phyloP scores from a whole-genome alignment of 768 basidiomycete genomes.

The Boletus bicolor region DNA sequence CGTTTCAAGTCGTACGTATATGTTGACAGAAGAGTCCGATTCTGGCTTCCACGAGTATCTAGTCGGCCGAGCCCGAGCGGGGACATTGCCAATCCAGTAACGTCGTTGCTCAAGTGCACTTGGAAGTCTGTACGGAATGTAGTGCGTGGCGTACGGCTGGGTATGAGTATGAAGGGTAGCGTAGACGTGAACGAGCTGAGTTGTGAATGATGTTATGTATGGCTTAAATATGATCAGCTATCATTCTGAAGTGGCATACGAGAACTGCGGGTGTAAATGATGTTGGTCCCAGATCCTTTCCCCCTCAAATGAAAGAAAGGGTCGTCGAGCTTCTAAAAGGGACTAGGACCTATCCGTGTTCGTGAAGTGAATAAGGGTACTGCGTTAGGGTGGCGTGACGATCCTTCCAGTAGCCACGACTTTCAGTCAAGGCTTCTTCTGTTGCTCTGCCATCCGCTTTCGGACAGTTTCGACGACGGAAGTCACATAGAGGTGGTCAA shows the following conservation, averaged over 20 bases:
- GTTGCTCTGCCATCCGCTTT: conserved; percentile 32
- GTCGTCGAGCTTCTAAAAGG: conserved; percentile 15
- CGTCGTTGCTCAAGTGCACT: background rate
- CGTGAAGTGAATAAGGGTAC: conserved; percentile 2
- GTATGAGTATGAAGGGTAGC: background rate
- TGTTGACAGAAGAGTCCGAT: conserved; percentile 1
- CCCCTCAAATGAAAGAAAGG: conserved; percentile 1
- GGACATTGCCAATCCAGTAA: conserved; percentile 5
- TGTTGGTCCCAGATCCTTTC: conserved; percentile 1
- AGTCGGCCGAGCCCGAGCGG: background rate
- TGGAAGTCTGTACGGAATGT: background rate
- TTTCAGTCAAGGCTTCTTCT: conserved; percentile 25
- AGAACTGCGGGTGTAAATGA: background rate
- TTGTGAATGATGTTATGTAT: conserved; percentile 7
- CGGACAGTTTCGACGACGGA: conserved; percentile 31
- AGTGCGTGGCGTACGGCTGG: background rate
- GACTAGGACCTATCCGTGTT: conserved; percentile 3
- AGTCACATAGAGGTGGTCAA: conserved; percentile 33
- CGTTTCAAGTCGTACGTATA: conserved; percentile 8
- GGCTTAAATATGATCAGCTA: conserved; percentile 7
- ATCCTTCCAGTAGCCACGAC: conserved; percentile 10
- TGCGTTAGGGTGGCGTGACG: conserved; percentile 2
- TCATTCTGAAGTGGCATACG: conserved; percentile 2
- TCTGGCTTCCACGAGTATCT: background rate
- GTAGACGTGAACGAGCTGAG: conserved; percentile 5